Conservation (phyloP, 441 rosid species). For the Breynia disticha region DNA sequence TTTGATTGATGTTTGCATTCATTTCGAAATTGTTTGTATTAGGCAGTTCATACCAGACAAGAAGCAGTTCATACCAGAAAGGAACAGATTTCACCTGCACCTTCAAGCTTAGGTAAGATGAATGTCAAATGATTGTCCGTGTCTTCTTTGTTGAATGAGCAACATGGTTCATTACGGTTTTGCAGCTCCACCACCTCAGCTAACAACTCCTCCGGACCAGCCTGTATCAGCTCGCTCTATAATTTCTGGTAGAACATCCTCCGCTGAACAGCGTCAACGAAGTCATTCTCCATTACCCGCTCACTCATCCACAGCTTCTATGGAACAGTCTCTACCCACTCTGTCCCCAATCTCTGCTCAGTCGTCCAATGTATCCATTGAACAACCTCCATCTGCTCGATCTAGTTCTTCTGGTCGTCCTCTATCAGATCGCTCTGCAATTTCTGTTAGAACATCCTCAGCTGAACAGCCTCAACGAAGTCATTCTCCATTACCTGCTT, state of each 20-base stretch:
- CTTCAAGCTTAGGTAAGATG: constrained; percentile 25
- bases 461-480: constrained; percentile 4
- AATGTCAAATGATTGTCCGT: constrained; percentile 20
- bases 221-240: neutral
- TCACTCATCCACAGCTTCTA: neutral
- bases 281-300: constrained; percentile 1
- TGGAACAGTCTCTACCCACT: constrained; percentile 4
- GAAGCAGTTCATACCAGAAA: constrained; percentile 58
- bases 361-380: constrained; percentile 26
- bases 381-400: constrained; percentile 54
- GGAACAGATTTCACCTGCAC: constrained; percentile 44
- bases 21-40: constrained; percentile 16
- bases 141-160: constrained; percentile 4
- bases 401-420: constrained; percentile 32
- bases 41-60: constrained; percentile 54
- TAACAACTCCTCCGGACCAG: constrained; percentile 1
- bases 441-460: neutral
- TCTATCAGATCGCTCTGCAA: neutral
- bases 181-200: constrained; percentile 7
- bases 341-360: constrained; percentile 8
- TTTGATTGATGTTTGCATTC: neutral
- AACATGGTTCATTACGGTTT: constrained; percentile 9
- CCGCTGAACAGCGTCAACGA: constrained; percentile 4
- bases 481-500: constrained; percentile 3
- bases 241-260: neutral